Evolutionary conservation across 139 green algal species (phyloP).

Genomic region (Axilococcus clingmanii): DNA sequence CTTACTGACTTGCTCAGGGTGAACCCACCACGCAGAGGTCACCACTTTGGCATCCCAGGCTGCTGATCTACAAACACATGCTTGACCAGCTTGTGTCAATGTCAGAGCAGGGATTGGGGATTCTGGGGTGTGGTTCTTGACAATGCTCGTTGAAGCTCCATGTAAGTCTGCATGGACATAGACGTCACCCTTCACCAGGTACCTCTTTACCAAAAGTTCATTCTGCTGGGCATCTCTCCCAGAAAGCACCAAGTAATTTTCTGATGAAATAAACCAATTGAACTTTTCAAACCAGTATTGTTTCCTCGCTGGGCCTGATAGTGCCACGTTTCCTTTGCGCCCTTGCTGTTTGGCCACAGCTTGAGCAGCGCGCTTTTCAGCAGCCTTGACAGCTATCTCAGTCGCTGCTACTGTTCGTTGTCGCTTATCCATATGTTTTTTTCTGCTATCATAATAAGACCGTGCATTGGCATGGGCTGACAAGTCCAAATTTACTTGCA

Average conservation of each 20-base stretch:
- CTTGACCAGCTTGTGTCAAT: constrained; percentile 67
- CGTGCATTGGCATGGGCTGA: constrained; percentile 75
- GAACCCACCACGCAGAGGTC: constrained; percentile 90
- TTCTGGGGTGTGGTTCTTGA: constrained; percentile 62
- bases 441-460: constrained; percentile 54
- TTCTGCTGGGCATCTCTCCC: constrained; percentile 93
- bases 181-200: constrained; percentile 53
- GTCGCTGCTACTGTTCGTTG: constrained; percentile 72
- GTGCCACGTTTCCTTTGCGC: constrained; percentile 10
- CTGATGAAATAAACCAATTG: constrained; percentile 89
- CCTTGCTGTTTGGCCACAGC: constrained; percentile 50
- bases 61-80: constrained; percentile 73
- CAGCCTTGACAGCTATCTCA: constrained; percentile 64
- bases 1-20: constrained; percentile 89
- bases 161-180: constrained; percentile 96
- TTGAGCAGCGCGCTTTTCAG: constrained; percentile 74
- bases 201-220: constrained; percentile 87
- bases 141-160: constrained; percentile 77
- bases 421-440: constrained; percentile 68
- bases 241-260: constrained; percentile 89
- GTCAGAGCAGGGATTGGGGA: constrained; percentile 59
- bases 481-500: constrained; percentile 71
- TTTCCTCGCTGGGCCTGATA: constrained; percentile 51
- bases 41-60: constrained; percentile 91
- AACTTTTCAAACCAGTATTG: constrained; percentile 96